Base-by-base conservation (phyloP, 768 basidiomycete genomes). In the Pleurotus tuoliensis region DNA sequence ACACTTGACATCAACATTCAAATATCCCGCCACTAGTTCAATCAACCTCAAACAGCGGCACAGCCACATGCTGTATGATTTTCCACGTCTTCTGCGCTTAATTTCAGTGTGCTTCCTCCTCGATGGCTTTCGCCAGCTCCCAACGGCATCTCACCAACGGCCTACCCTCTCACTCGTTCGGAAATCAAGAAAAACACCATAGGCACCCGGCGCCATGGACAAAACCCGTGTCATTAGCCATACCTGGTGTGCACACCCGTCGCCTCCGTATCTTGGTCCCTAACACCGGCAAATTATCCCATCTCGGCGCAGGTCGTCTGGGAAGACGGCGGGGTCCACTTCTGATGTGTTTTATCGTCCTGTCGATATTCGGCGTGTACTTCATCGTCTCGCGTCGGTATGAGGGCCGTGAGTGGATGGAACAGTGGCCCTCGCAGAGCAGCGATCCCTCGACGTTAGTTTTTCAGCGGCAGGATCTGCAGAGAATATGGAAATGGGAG, bases 401-500 rank as follows among this genome's bases (percentile, higher is more conserved):
- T 65, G 73, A 67, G 58, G 69, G 61, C 62, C 71, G 64, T 64
- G 74, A 74, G 63, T 79, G 76, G 76, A 66, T 67, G 67, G 73
- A 73, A 60, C 69, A 72, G 50, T 73, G 78, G 71, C 70, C 61
- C 56, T 60, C 49, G 53, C 40, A 59, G 64, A 15, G 56, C 62
- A 20, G 64, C n/a, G 78, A 86, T 34, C 73, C 82, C 13, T 74
- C 89, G 1, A 90, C 90, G 38, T 78, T 92, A 24, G 87, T 90
- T 38, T 92, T 82, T 62, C 73, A 75, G 40, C 77, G 84, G 24
- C 76, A 85, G 41, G 88, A 94, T 64, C 69, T 95, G 27, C 88
- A 88, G 68, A 79, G 83, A 67, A 88, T 98, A 66, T 97, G 94
- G 94, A 81, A 83, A 59, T 97, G 94, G 94, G 94, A 96, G 75